Evolutionary conservation across 163 green algal genomes (phyloP), one percentile per base, ranked within the genome.

Genomic region (Coccomyxa subellipsoidea): DNA sequence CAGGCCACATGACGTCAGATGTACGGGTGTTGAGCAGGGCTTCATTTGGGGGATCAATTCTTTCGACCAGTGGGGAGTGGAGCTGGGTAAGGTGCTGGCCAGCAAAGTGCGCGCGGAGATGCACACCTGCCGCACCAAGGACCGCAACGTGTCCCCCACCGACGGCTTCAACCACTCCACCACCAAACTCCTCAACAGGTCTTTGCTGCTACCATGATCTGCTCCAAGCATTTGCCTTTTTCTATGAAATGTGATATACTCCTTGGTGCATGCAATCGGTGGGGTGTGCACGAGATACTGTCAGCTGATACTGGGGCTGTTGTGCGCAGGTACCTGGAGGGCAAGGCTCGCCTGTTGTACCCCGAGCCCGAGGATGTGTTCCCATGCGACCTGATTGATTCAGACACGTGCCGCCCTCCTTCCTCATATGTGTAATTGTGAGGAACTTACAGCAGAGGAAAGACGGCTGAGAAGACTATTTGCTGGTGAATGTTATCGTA

Each of bases 61-160:
- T 7, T 99, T 99, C 85, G 97, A 99, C 91, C 97, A 99, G 91
- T 99, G 97, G 97, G 97, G 97, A 59, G 97, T 99, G 80, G 97
- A 99, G 89, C 94, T 99, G 82, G 97, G 97, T 87, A 99, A 99
- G 92, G 96, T 99, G 80, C 90, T 97, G 77, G 94, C 94, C 40
- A 88, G 87, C 81, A 85, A 90, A 81, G 88, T 92, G 59, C 92
- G 96, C 59, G 88, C 89, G 37, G 91, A 86, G 53, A 94, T 98
- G 85, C 91, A 95, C 84, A 78, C 83, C 36, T 91, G 85, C 37
- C 93, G 96, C 79, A 96, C 90, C 38, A 90, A 91, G 73, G 89
- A 92, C 85, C 90, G 91, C 84, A 91, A 89, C 69, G 70, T 96
- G 1, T 78, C 78, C 54, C 76, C 90, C 25, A 76, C 82, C n/a